Conservation (phyloP, 192 early-diverging fungal species). For the Gaertneriomyces semiglobifer region DNA sequence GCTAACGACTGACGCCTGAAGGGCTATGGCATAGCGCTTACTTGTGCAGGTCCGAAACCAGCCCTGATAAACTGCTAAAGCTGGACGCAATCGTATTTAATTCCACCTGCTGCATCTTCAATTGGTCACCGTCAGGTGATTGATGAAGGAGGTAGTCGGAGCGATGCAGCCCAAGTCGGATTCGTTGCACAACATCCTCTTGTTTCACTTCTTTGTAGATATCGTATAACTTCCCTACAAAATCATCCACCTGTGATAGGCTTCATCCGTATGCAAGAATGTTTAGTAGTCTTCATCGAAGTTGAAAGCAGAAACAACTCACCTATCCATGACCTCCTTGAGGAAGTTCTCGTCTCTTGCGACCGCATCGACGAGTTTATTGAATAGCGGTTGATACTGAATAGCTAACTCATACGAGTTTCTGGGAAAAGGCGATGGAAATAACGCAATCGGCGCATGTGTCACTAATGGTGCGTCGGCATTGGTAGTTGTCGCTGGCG, state of each 20-base stretch:
- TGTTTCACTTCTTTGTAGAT: slow-evolving; percentile 67
- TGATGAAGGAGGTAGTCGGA: slow-evolving; percentile 89
- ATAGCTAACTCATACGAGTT: slow-evolving; percentile 68
- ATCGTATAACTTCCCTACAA: slow-evolving; percentile 67
- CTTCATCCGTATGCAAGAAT: slow-evolving; percentile 32
- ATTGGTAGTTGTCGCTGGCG: slow-evolving; percentile 28
- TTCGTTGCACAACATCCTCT: slow-evolving; percentile 62
- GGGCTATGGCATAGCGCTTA: slow-evolving; percentile 30
- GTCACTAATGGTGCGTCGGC: slow-evolving; percentile 33
- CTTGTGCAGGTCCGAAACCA: slow-evolving; percentile 75
- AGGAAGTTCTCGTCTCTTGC: slow-evolving; percentile 76
- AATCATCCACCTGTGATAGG: slow-evolving; percentile 77
- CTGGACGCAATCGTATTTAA: slow-evolving; percentile 93
- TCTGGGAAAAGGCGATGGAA: slow-evolving; percentile 80
- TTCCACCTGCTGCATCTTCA: slow-evolving; percentile 85
- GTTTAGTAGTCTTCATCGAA: background rate
- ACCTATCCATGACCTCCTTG: slow-evolving; percentile 67
- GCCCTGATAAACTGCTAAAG: slow-evolving; percentile 79
- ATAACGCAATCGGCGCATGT: slow-evolving; percentile 82
- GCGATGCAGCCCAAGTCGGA: slow-evolving; percentile 81
- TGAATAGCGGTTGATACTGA: slow-evolving; percentile 74
- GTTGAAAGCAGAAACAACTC: slow-evolving; percentile 2
- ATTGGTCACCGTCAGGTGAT: slow-evolving; percentile 36
- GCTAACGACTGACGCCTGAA: no score
- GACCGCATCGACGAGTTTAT: slow-evolving; percentile 74